phyloP scores from a whole-genome alignment of 1,139 yeast genomes.

The Diutina ranongensis region DNA sequence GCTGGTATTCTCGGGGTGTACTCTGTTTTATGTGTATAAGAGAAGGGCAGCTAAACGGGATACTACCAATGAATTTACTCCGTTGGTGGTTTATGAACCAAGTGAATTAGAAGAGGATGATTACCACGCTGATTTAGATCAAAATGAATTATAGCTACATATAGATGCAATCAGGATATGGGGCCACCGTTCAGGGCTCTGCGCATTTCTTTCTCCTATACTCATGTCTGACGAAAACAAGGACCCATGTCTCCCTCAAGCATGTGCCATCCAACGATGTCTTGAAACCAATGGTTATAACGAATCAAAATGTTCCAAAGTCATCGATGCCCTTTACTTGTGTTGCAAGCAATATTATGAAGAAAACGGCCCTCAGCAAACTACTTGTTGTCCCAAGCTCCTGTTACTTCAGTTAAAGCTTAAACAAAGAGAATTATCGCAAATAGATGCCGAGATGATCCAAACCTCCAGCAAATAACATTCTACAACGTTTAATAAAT shows the following conservation, averaged over 20 bases:
- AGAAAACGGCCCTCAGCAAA: constrained; percentile 38
- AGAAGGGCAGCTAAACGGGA: constrained; percentile 17
- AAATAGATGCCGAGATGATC: constrained; percentile 40
- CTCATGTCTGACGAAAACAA: neutral
- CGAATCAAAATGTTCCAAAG: constrained; percentile 49
- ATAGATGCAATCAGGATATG: no score
- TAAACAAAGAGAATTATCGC: constrained; percentile 41
- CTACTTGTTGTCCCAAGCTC: constrained; percentile 58
- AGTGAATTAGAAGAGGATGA: constrained; percentile 39
- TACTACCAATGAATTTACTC: constrained; percentile 27
- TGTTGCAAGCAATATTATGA: constrained; percentile 51
- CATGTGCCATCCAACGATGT: constrained; percentile 64
- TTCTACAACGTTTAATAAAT: constrained; percentile 16
- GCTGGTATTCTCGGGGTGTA: constrained; percentile 30
- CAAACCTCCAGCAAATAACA: constrained; percentile 10
- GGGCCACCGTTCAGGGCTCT: no score
- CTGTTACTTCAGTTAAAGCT: constrained; percentile 43
- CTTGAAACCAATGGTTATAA: constrained; percentile 39
- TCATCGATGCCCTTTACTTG: constrained; percentile 46
- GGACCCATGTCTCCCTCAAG: constrained; percentile 26
- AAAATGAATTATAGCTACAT: neutral
- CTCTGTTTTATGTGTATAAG: constrained; percentile 29
- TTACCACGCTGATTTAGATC: constrained; percentile 32
- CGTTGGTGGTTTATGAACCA: constrained; percentile 36
- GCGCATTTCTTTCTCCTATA: neutral